phyloP scores from a whole-genome alignment of 176 grass and related monocot species.

The Juncus inflexus region DNA sequence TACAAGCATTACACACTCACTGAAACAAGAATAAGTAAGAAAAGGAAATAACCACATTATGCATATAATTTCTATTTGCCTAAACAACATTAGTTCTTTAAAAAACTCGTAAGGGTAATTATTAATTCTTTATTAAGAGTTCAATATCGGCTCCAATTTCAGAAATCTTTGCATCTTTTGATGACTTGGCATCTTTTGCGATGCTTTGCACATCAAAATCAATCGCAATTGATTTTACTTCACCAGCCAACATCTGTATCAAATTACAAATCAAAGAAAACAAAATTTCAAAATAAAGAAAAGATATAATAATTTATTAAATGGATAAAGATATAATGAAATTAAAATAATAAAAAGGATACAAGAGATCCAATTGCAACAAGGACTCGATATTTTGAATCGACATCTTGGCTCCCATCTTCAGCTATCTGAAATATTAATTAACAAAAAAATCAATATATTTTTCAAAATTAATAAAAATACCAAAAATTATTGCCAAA shows the following conservation, averaged over 20 bases:
- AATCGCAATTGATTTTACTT: conserved; percentile 81
- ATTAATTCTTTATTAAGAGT: conserved; percentile 48
- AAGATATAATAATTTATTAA: conserved; percentile 7
- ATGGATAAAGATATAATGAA: conserved; percentile 2
- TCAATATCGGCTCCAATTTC: conserved; percentile 82
- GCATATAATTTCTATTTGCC: too few relatives aligned
- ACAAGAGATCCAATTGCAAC: conserved; percentile 84
- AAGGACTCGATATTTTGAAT: conserved; percentile 77
- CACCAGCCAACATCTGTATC: conserved; percentile 75
- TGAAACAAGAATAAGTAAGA: too few relatives aligned
- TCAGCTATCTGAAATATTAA: conserved; percentile 69
- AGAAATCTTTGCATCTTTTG: conserved; percentile 63
- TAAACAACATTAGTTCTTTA: background rate
- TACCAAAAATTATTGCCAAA: conserved; percentile 3
- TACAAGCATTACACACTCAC: too few relatives aligned
- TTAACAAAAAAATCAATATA: conserved; percentile 31
- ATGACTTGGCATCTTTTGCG: conserved; percentile 55
- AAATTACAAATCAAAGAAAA: conserved; percentile 41
- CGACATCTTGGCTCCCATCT: conserved; percentile 66
- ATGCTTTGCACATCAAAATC: conserved; percentile 77
- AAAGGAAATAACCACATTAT: too few relatives aligned
- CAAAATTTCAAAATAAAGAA: background rate
- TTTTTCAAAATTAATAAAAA: background rate
- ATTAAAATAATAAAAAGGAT: conserved; percentile 51
- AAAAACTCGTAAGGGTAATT: conserved; percentile 2